These are phyloP conservation scores for Pharnaceum exiguum DNA, from an alignment of 148 eudicot species.

Conservation along the genomic window DNA sequence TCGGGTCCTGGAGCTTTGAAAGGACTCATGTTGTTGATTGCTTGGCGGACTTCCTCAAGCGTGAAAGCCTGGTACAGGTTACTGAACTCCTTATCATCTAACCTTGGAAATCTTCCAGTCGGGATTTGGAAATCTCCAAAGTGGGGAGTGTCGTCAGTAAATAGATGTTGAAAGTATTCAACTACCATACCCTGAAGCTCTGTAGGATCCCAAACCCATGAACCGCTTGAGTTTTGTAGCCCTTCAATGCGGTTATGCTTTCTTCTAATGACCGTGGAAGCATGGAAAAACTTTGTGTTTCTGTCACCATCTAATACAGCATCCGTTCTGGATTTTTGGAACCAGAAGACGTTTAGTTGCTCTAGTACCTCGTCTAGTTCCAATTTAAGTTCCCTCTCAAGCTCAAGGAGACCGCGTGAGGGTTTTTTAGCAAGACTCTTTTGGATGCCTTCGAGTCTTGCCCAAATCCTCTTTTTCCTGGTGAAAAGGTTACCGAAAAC, in stretches of 20 bases:
- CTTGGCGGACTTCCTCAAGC: neutral
- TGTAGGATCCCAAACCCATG: neutral
- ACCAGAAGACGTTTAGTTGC: no score
- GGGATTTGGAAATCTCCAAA: no score
- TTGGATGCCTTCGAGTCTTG: neutral
- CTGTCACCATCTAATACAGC: no score
- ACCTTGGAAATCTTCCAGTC: neutral
- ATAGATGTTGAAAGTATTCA: neutral
- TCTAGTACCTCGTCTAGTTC: no score
- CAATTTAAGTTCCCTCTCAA: no score
- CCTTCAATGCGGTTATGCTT: no score
- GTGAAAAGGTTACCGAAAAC: constrained; percentile 5
- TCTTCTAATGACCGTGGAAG: no score
- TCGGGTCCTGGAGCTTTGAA: neutral
- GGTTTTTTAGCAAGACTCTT: no score
- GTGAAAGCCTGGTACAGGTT: neutral
- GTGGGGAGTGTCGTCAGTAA: neutral
- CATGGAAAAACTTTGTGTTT: no score
- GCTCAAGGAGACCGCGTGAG: no score
- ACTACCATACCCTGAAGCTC: neutral
- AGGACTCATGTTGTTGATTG: neutral
- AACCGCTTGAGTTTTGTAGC: neutral
- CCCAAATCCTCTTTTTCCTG: neutral
- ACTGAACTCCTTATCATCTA: neutral
- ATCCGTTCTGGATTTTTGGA: no score